Conservation (phyloP, 805 yeast species). For the Candida odintsovae region DNA sequence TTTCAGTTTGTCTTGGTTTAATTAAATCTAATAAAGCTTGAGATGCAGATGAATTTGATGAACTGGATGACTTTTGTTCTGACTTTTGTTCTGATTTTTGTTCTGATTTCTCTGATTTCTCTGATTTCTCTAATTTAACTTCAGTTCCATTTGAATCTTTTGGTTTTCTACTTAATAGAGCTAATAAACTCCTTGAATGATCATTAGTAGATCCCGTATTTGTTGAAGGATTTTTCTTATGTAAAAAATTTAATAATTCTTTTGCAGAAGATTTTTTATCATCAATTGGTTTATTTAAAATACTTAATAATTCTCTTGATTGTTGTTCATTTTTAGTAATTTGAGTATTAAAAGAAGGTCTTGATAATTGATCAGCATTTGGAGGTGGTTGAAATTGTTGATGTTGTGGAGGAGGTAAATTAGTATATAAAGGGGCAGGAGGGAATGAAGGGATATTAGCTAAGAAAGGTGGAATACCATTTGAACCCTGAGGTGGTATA, state of each 20-base stretch:
- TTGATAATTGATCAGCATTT: constrained; percentile 33
- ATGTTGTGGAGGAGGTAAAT: constrained; percentile 9
- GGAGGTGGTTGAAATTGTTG: constrained; percentile 26
- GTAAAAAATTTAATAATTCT: constrained; percentile 10
- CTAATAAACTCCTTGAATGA: constrained; percentile 17
- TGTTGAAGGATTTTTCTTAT: constrained; percentile 5
- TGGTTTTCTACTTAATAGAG: constrained; percentile 15
- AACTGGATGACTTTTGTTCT: not conserved
- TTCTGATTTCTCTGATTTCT: no score
- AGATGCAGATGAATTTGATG: constrained; percentile 7
- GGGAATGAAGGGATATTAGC: not conserved
- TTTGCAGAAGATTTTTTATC: constrained; percentile 8
- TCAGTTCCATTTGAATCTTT: no score
- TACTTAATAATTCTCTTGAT: constrained; percentile 38
- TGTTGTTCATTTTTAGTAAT: constrained; percentile 24
- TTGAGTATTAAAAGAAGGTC: constrained; percentile 28
- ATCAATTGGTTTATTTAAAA: constrained; percentile 30
- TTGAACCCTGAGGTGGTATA: not conserved
- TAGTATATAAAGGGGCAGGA: constrained; percentile 7
- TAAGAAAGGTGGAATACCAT: constrained; percentile 7
- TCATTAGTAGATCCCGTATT: constrained; percentile 2
- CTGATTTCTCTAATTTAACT: no score
- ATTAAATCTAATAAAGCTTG: constrained; percentile 14
- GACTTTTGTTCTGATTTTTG: no score
- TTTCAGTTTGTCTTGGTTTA: constrained; percentile 1